These are phyloP conservation scores for Calonectria pseudoreteaudii DNA, from an alignment of 2,329 filamentous ascomycete species.

Conservation along the genomic window DNA sequence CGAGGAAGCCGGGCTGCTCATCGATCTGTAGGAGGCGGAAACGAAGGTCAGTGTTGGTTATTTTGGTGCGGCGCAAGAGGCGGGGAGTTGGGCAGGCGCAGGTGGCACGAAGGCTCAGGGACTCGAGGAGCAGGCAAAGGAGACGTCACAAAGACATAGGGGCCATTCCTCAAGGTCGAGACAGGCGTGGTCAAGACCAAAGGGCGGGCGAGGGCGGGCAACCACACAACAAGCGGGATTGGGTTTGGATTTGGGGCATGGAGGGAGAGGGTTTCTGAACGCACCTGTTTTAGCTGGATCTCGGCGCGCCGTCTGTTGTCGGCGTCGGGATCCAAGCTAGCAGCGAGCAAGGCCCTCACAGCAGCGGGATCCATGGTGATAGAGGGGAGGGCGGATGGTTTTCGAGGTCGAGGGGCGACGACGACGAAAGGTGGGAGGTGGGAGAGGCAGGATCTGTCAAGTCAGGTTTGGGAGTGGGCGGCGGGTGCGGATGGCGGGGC, in stretches of 20 bases:
- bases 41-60: slow-evolving; percentile 34
- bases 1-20: slow-evolving; percentile 88
- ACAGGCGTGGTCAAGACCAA: not conserved
- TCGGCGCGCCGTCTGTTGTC: slow-evolving; percentile 82
- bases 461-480: slow-evolving; percentile 40
- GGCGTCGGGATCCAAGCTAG: slow-evolving; percentile 80
- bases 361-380: slow-evolving; percentile 77
- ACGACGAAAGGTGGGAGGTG: slow-evolving; percentile 33
- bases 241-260: slow-evolving; percentile 1
- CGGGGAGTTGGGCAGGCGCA: slow-evolving; percentile 25
- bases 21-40: slow-evolving; percentile 74
- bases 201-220: not conserved
- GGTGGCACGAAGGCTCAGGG: slow-evolving; percentile 17
- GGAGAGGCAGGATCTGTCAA: slow-evolving; percentile 46
- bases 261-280: slow-evolving; percentile 42
- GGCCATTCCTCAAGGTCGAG: not conserved
- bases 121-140: slow-evolving; percentile 15
- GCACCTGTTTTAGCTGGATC: slow-evolving; percentile 84
- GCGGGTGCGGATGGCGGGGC: slow-evolving; percentile 43
- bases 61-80: slow-evolving; percentile 28
- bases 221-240: slow-evolving; percentile 19
- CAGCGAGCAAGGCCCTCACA: slow-evolving; percentile 81
- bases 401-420: slow-evolving; percentile 41
- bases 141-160: not conserved
- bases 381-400: slow-evolving; percentile 30